Base-by-base conservation (phyloP, 176 grass and related monocot species). In the Leersia perrieri region DNA sequence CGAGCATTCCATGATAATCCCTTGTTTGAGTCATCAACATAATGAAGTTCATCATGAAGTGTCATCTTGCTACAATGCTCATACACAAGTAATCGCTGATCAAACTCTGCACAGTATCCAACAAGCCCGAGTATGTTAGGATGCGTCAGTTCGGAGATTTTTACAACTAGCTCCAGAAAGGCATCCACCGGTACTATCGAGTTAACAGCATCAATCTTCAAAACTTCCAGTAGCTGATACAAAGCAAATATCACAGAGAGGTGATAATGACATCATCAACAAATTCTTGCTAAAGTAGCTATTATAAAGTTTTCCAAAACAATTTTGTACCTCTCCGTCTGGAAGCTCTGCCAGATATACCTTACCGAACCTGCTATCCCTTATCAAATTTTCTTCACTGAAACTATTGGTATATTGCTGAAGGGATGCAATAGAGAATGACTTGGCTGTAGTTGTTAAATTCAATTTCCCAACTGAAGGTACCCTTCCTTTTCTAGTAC, bases 101-200 rank as follows among this genome's bases (percentile, higher is more conserved):
- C 97, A 82, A 93, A 99, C 76, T 99, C 97, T 47, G 87, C 97
- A 88, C 90, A 93, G 63, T 99, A 99, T 33, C 97, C 97, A 5
- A 99, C 92, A 82, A 99, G 88, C 58, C 81, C 80, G 35, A 93
- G 60, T 73, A 99, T 84, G 63, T 96, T 93, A 25, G 93, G 85
- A 86, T 99, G 87, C 67, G 87, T 86, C 32, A 96, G 42, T 89
- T 95, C 90, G 36, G 97, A 99, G 72, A 99, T 76, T 35, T 74
- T 90, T 4, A 88, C 66, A 66, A 99, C 92, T 44, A 99, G 60
- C 61, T 96, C 89, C 41, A 99, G 89, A 84, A 99, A 99, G 65
- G 83, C 77, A 60, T 95, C 93, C 16, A 80, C 93, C 60, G 92
- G 76, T 60, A 92, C 88, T 90, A 74, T 91, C 30, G 92, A 95